phyloP scores from a whole-genome alignment of 2,329 filamentous ascomycete species.

The Xylariaceae sp. region DNA sequence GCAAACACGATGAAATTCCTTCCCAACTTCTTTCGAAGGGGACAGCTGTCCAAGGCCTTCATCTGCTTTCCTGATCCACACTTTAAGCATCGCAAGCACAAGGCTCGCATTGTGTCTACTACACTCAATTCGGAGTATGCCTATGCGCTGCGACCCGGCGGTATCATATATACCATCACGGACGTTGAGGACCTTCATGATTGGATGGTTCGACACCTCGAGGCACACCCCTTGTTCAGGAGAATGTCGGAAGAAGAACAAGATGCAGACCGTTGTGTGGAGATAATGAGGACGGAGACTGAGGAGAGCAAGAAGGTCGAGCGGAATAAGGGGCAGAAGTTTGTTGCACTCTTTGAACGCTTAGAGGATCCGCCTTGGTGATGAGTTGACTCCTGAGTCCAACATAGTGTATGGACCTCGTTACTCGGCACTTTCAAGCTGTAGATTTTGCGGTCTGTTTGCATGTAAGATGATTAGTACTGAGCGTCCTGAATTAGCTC shows the following conservation, averaged over 20 bases:
- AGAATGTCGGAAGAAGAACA: slow-evolving; percentile 62
- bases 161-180: slow-evolving; percentile 91
- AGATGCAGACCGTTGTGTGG: slow-evolving; percentile 64
- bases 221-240: slow-evolving; percentile 72
- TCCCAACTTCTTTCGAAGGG: slow-evolving; percentile 88
- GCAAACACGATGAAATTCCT: slow-evolving; percentile 99
- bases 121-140: slow-evolving; percentile 92
- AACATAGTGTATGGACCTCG: not conserved
- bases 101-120: slow-evolving; percentile 85
- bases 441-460: too few relatives aligned
- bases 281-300: slow-evolving; percentile 73
- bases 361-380: slow-evolving; percentile 74
- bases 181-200: slow-evolving; percentile 90
- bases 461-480: too few relatives aligned
- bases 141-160: slow-evolving; percentile 75
- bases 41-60: slow-evolving; percentile 84
- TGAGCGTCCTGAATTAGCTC: too few relatives aligned
- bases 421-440: not conserved
- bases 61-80: slow-evolving; percentile 98
- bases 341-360: slow-evolving; percentile 80
- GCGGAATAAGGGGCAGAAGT: slow-evolving; percentile 85
- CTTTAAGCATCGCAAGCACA: slow-evolving; percentile 96
- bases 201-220: slow-evolving; percentile 89
- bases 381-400: slow-evolving; percentile 1
- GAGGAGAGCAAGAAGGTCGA: slow-evolving; percentile 97